Evolutionary conservation across 2,329 filamentous ascomycete genomes (phyloP).

Genomic region (Diaporthe batatas): DNA sequence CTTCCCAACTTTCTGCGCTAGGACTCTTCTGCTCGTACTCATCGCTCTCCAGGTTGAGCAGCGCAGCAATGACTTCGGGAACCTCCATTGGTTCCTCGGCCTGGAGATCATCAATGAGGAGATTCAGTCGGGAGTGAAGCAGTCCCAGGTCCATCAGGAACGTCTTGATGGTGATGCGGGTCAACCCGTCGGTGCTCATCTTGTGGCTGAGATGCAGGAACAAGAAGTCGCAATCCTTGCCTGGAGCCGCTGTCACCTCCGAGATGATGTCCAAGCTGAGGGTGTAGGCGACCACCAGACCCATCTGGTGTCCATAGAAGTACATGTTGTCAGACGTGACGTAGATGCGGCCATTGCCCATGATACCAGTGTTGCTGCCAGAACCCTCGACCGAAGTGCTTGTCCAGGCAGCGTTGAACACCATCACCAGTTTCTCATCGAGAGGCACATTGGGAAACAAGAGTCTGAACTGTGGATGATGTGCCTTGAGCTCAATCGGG

Average conservation of each 20-base stretch:
- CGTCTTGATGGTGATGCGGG: conserved; percentile 87
- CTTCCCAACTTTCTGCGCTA: conserved; percentile 92
- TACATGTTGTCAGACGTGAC: conserved; percentile 90
- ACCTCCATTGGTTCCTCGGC: conserved; percentile 77
- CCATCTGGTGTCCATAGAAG: conserved; percentile 96
- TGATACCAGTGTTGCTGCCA: conserved; percentile 65
- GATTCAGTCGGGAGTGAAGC: conserved; percentile 86
- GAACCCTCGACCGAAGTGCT: conserved; percentile 63
- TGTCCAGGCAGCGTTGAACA: conserved; percentile 91
- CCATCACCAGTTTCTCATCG: conserved; percentile 87
- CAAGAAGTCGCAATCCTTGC: conserved; percentile 92
- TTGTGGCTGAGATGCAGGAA: conserved; percentile 82
- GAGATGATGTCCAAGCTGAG: conserved; percentile 82
- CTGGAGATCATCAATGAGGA: conserved; percentile 84
- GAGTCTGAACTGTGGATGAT: conserved; percentile 93
- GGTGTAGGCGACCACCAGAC: conserved; percentile 86
- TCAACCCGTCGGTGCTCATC: conserved; percentile 72
- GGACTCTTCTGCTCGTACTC: conserved; percentile 73
- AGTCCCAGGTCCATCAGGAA: conserved; percentile 90
- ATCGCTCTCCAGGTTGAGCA: conserved; percentile 81
- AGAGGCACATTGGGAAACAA: conserved; percentile 85
- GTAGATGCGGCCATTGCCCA: conserved; percentile 81
- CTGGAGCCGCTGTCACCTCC: conserved; percentile 90
- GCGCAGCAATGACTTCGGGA: conserved; percentile 76
- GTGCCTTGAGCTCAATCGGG: conserved; percentile 83